Evolutionary conservation across 2,329 filamentous ascomycete genomes (phyloP), one percentile per base, ranked within the genome.

Genomic region (Phyllachora maydis): DNA sequence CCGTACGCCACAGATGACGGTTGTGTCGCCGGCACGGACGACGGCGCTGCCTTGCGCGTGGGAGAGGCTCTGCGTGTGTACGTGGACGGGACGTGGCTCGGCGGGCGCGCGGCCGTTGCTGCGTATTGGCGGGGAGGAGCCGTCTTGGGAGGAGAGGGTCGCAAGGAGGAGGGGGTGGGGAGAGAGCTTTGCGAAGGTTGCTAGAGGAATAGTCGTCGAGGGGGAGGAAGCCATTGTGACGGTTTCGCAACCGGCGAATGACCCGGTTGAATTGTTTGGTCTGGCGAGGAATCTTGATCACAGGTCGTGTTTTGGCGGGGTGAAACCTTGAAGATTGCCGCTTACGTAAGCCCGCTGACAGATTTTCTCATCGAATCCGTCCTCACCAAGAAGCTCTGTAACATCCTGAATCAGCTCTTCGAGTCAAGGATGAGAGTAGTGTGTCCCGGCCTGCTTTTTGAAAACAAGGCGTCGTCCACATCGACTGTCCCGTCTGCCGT

Each of bases 11-110:
- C 83, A 93, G 18, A 98, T 83, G n/a, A 83, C 79, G 1, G 81
- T 82, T 1, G 85, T 95, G 45, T 90, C 79, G 22, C 88, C 88
- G 24, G 77, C 57, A 17, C 88, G 68, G 23, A 95, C 76, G 1
- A 95, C 73, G 1, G 85, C 75, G 37, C 79, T 90, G 24, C 88
- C 88, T 42, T 91, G 73, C 26, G 81, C 75, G 45, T 98, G 82
- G 1, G 81, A 78, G 23, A 98, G 56, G 12, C 79, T 88, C 14
- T 77, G 76, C 0, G 69, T 68, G 47, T 93, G 88, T 36, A 88
- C 59, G 16, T 70, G 68, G n/a, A 76, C 69, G 12, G 58, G 46
- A 21, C 88, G 72, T 28, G 71, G 66, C 37, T 83, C 63, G 15
- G 62, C 53, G 5, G 77, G 65, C 3, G 58, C 47, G 34, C 88